phyloP scores from a whole-genome alignment of 352 stramenopile species.

The Globisporangium nodosum region DNA sequence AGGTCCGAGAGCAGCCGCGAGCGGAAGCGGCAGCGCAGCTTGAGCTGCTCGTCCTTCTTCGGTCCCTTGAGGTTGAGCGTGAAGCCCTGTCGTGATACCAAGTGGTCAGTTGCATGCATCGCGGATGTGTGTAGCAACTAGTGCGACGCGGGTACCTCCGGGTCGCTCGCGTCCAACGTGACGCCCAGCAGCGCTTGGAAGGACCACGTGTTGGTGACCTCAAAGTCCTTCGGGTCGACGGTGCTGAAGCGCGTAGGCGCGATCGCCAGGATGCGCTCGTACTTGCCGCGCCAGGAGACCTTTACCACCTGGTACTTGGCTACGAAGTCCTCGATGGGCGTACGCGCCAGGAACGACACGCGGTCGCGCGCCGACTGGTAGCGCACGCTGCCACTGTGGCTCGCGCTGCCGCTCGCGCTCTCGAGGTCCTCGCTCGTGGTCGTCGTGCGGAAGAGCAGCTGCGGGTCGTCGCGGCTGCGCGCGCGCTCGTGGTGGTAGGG shows the following conservation, averaged over 20 bases:
- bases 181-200: slow-evolving; percentile 49
- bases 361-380: slow-evolving; percentile 20
- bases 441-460: slow-evolving; percentile 2
- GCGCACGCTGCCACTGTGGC: slow-evolving; percentile 1
- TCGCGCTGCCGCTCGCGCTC: slow-evolving; percentile 1
- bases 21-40: slow-evolving; percentile 72
- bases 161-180: slow-evolving; percentile 51
- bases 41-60: slow-evolving; percentile 84
- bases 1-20: slow-evolving; percentile 74
- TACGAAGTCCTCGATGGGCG: slow-evolving; percentile 76
- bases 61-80: slow-evolving; percentile 52
- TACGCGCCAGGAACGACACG: slow-evolving; percentile 30
- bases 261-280: slow-evolving; percentile 83
- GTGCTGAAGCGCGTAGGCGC: slow-evolving; percentile 77
- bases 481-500: slow-evolving; percentile 7
- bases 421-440: slow-evolving; percentile 5
- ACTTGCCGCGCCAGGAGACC: slow-evolving; percentile 79
- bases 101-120: background rate
- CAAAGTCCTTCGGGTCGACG: slow-evolving; percentile 83
- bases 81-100: slow-evolving; percentile 26
- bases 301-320: slow-evolving; percentile 85
- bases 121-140: too few relatives aligned
- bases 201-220: slow-evolving; percentile 86
- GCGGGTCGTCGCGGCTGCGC: slow-evolving; percentile 8
- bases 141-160: slow-evolving; percentile 10